A percentile compares a stretch with the other conserved stretches of the same genome.
Conservation (phyloP, 352 stramenopile species). For the Globisporangium radiosum region DNA sequence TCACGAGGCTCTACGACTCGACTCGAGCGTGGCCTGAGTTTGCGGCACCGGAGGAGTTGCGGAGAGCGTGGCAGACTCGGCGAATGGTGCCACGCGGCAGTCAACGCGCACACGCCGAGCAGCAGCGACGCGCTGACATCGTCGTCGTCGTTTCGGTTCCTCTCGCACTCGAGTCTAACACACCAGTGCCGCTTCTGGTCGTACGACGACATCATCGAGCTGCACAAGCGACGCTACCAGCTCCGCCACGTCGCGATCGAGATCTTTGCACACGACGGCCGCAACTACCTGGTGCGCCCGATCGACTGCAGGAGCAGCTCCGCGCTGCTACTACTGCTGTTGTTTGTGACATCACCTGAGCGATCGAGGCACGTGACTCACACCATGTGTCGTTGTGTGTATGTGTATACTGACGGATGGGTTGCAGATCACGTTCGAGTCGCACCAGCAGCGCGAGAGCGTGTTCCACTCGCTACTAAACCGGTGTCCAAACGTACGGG, state of each 20-base stretch:
- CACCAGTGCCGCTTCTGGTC: conserved; percentile 70
- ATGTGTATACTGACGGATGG: neutral
- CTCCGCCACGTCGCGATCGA: conserved; percentile 68
- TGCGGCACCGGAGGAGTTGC: conserved; percentile 18
- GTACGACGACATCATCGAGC: conserved; percentile 66
- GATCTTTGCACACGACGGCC: conserved; percentile 65
- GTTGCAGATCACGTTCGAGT: conserved; percentile 60
- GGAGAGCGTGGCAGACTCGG: neutral
- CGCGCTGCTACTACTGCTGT: neutral
- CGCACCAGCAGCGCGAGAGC: conserved; percentile 45
- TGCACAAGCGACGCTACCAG: conserved; percentile 74
- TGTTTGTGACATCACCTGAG: neutral
- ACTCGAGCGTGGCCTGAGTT: conserved; percentile 45
- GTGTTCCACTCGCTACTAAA: conserved; percentile 72
- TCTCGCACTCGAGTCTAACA: conserved; percentile 28
- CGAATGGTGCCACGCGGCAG: neutral
- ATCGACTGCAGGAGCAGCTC: neutral
- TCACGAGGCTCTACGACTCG: conserved; percentile 37
- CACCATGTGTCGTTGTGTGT: neutral
- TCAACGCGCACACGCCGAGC: conserved; percentile 2
- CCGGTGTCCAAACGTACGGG: conserved; percentile 65
- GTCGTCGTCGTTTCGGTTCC: neutral
- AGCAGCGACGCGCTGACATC: neutral
- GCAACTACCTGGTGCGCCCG: conserved; percentile 61
- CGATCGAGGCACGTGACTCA: neutral